These are phyloP conservation scores for Saururus chinensis DNA, from an alignment of 164 flowering plant genomes.

Conservation along the genomic window DNA sequence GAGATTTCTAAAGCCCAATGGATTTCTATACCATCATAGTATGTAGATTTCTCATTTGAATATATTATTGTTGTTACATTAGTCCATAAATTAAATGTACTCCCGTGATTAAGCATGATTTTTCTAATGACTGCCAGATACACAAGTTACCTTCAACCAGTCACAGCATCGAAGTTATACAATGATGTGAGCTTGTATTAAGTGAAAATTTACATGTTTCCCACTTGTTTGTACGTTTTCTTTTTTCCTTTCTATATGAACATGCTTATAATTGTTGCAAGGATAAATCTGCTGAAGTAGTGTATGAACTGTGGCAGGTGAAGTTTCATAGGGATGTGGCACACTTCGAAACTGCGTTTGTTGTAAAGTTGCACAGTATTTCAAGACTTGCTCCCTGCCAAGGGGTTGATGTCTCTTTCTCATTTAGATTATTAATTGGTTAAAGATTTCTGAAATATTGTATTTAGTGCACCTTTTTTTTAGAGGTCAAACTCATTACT, in stretches of 20 bases:
- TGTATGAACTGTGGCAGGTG: conserved; percentile 39
- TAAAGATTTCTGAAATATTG: too few species aligned
- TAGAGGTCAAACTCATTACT: too few species aligned
- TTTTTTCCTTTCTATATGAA: background rate
- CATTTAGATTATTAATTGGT: background rate
- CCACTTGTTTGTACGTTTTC: background rate
- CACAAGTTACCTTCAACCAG: conserved; percentile 93
- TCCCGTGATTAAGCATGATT: too few species aligned
- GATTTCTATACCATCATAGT: conserved; percentile 95
- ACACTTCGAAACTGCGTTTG: conserved; percentile 98
- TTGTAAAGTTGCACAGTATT: conserved; percentile 83
- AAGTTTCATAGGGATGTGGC: conserved; percentile 76
- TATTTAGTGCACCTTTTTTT: too few species aligned
- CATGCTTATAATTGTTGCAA: background rate
- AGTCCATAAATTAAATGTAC: background rate
- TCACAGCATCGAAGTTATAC: conserved; percentile 77
- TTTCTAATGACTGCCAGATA: conserved; percentile 42
- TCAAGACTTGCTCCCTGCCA: conserved; percentile 53
- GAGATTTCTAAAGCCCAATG: conserved; percentile 75
- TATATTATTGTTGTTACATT: too few species aligned
- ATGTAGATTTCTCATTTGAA: conserved; percentile 15
- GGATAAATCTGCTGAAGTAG: background rate
- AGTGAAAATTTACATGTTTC: background rate
- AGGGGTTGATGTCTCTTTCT: background rate
- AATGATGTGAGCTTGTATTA: conserved; percentile 76